Percentiles rank a stretch among this genome's conserved stretches.
Evolutionary conservation across 2,329 filamentous ascomycete genomes (phyloP).

Genomic region (Furcasterigmium sp.): DNA sequence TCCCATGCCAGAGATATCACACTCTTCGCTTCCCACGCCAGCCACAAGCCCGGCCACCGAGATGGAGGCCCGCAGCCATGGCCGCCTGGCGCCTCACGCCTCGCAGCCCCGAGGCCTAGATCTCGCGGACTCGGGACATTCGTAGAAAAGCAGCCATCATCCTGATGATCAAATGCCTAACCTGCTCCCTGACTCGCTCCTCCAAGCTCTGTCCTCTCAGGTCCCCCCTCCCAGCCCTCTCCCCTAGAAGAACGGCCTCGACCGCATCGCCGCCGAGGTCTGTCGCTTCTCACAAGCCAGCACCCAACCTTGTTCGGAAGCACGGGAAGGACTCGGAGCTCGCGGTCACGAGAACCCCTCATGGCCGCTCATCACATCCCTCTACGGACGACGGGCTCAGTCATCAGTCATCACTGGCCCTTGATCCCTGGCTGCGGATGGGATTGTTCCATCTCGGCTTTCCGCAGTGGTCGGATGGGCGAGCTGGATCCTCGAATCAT

Average conservation of each 20-base stretch:
- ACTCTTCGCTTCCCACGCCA: neutral
- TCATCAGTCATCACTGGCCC: no score
- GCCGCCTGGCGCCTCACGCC: neutral
- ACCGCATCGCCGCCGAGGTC: neutral
- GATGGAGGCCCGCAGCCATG: neutral
- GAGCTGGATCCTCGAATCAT: no score
- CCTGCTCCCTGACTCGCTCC: no score
- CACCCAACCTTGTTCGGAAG: neutral
- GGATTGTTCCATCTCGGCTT: conserved; percentile 1
- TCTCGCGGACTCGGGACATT: no score
- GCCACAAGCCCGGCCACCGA: neutral
- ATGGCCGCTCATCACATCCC: neutral
- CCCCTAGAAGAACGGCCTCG: no score
- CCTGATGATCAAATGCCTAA: no score
- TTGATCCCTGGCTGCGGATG: neutral
- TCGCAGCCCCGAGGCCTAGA: no score
- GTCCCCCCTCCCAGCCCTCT: no score
- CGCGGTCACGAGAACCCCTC: neutral
- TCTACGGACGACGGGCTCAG: neutral
- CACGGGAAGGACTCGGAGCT: neutral
- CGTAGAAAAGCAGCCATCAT: no score
- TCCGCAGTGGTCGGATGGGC: neutral
- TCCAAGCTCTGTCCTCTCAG: no score
- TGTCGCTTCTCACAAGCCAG: neutral
- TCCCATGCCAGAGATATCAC: no score